A percentile compares a stretch with the other conserved stretches of the same genome.
phyloP scores from a whole-genome alignment of 495 filamentous ascomycete species.

The Oidiodendron maius region DNA sequence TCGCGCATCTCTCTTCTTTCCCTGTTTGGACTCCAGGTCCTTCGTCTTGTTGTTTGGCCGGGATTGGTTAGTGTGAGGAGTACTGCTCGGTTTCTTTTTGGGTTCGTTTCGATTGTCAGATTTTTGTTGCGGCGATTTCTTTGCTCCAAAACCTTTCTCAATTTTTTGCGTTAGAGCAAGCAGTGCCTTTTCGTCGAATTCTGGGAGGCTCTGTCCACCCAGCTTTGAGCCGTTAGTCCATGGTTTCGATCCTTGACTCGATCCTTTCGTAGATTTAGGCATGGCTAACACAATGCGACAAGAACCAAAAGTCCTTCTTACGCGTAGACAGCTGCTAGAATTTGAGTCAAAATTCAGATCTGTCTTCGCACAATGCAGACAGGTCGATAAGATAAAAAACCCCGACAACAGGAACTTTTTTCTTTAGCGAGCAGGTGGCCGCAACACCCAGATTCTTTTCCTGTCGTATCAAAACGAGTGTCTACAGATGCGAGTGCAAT shows the following conservation, averaged over 20 bases:
- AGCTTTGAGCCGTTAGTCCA: constrained; percentile 5
- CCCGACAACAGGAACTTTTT: too few relatives aligned
- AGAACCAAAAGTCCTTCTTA: too few relatives aligned
- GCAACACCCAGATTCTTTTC: too few relatives aligned
- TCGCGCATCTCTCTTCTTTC: constrained; percentile 44
- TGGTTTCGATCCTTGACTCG: constrained; percentile 18
- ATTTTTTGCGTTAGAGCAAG: constrained; percentile 59
- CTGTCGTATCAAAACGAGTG: too few relatives aligned
- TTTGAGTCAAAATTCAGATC: too few relatives aligned
- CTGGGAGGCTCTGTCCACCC: constrained; percentile 27
- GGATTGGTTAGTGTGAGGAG: background rate
- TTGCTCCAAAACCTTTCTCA: constrained; percentile 33
- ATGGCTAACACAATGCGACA: too few relatives aligned
- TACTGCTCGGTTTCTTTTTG: background rate
- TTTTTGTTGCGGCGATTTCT: constrained; percentile 23
- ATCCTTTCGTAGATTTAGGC: constrained; percentile 14
- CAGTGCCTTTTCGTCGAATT: constrained; percentile 55
- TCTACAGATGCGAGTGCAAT: too few relatives aligned
- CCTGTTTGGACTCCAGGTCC: constrained; percentile 19
- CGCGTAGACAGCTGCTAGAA: too few relatives aligned
- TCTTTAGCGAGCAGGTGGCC: too few relatives aligned
- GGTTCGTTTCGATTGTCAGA: constrained; percentile 18
- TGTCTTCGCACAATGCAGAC: too few relatives aligned
- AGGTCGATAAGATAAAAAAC: too few relatives aligned
- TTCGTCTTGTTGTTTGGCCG: constrained; percentile 10